Base-by-base conservation (phyloP, 495 filamentous ascomycete genomes). In the Delitschia confertaspora region DNA sequence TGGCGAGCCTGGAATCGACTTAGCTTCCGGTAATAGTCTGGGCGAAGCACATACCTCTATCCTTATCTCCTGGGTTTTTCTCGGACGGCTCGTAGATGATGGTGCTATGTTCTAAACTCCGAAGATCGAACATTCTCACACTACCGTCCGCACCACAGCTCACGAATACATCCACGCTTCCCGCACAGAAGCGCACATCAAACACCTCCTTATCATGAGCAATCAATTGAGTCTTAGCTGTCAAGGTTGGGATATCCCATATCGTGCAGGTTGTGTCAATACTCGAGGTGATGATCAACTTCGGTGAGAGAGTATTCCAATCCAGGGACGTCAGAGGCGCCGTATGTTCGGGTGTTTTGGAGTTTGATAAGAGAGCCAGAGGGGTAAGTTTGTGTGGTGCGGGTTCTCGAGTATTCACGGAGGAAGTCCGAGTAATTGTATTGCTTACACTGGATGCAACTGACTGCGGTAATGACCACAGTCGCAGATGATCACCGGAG, bases 211-310 rank as follows among this genome's bases (percentile, higher is more conserved):
- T 96, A 65, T 99, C 91, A 57, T 99, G 91, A 18, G 91, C 91
- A 63, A 99, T 99, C 10, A 99, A 66, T 62, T 99, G 91, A 2
- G 91, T 99, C 64, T 99, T 99, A 10, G 91, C 91, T 0, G 91
- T 99, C 47, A 99, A 67, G 3, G 91, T 95, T 2, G 91, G 91
- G 21, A 99, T 99, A 57, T 99, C 91, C 91, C 91, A 99, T 43
- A 99, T 96, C n/a, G 91, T 99, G 65, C 91, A 99, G 1, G 91
- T 99, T 0, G 91, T 99, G 60, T 99, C 91, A 49, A 99, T 99
- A 60, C 89, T 95, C 2, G 85, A 93, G 0, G 91, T 99, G 48
- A 99, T 99, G 56, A 99, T 99, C 27, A 96, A 66, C 59, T 88
- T 94, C 3, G 91, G 91, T 4, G 85, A 91, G 31, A 96, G 79